Conservation (phyloP, 306 rosid genomes). For the Quercus mongolica region DNA sequence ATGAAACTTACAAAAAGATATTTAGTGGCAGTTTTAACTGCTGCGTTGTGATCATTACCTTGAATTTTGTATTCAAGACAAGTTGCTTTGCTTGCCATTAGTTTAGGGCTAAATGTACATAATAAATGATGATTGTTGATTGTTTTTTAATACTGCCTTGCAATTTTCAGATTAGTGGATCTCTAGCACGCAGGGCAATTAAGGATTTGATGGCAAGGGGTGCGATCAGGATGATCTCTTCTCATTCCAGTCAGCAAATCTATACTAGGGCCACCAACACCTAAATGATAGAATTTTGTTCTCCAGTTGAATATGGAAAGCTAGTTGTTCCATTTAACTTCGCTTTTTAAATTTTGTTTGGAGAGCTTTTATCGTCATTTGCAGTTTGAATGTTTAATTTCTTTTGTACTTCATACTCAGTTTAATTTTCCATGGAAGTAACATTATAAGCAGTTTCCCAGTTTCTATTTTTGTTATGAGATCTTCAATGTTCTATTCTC, state of each 20-base stretch:
- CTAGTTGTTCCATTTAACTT: background rate
- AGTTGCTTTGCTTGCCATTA: background rate
- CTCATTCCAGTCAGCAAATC: constrained; percentile 7
- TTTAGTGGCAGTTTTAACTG: background rate
- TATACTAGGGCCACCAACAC: constrained; percentile 10
- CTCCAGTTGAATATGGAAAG: background rate
- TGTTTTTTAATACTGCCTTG: background rate
- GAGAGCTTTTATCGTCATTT: background rate
- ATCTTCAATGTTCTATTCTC: background rate
- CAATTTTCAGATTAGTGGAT: constrained; percentile 3
- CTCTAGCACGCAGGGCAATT: constrained; percentile 6
- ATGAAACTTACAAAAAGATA: too few species aligned
- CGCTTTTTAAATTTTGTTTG: background rate
- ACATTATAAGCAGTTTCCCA: background rate
- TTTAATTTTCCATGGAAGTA: background rate
- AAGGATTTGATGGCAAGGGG: constrained; percentile 13
- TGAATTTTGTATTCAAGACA: background rate
- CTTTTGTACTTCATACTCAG: background rate
- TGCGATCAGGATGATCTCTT: background rate
- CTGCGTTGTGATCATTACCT: background rate
- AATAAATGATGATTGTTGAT: background rate
- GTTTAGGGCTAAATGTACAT: background rate
- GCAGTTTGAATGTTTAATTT: background rate
- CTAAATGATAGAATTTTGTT: background rate
- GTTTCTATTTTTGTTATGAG: background rate